Evolutionary conservation across 768 basidiomycete species (phyloP), one percentile per base, ranked within the genome.

Genomic region (Rhodotorula graminis): DNA sequence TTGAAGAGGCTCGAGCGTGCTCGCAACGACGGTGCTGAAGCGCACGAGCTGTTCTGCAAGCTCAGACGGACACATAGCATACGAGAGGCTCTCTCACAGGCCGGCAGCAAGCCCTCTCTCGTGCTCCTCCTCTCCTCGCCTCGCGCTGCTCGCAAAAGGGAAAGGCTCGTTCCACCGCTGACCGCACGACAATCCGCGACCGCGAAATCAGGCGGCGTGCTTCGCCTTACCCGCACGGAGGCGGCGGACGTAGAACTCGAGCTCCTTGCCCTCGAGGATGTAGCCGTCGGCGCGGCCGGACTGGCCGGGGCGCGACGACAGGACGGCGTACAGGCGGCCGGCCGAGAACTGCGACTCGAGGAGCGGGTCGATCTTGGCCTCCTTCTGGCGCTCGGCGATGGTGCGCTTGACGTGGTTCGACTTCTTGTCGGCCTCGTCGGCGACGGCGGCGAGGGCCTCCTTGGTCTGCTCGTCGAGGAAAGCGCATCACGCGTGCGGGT

Each of bases 161-260:
- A 46, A 12, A 46, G 44, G 14, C 14, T 46, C 44, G 44, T 46
- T 37, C 37, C 44, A 46, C 44, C 44, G 3, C 44, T n/a, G n/a
- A n/a, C 18, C 44, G 14, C 44, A 14, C 50, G 50, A 25, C 21
- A n/a, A 25, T 23, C 3, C 50, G 50, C 53, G 27, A 15, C 6
- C 53, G n/a, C 27, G 2, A 18, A 18, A 18, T 9, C 37, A 9
- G 18, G 19, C 56, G 33, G 60, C 60, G 60, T 61, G 60, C 60
- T 61, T 61, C 18, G 92, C 89, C 86, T 96, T 96, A 81, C 90
- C 89, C 75, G 90, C 86, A 83, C 90, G 89, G 83, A 97, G 85
- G 82, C 94, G 94, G 85, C 91, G 88, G 80, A 93, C 83, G 85
- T 95, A 96, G 85, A 97, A 96, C 87, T 98, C 94, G 67, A 98